Conservation (phyloP, 768 basidiomycete genomes). For the Tulasnella sp. region DNA sequence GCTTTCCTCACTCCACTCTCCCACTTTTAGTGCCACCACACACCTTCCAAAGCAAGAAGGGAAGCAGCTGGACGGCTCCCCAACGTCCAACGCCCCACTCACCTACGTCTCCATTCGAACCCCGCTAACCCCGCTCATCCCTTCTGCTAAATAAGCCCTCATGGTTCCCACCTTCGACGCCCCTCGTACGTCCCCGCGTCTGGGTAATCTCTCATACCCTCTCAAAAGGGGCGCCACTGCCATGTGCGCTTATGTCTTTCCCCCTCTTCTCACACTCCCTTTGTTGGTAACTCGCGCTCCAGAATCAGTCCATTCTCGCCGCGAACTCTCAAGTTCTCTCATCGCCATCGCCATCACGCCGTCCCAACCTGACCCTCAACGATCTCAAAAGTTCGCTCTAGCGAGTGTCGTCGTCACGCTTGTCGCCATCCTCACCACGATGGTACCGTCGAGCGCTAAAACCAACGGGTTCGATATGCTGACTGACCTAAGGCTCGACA, state of each 20-base stretch:
- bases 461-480: neutral
- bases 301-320: neutral
- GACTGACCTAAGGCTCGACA: neutral
- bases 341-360: neutral
- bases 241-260: neutral
- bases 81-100: too few relatives aligned
- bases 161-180: too few relatives aligned
- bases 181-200: too few relatives aligned
- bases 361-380: neutral
- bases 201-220: too few relatives aligned
- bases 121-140: too few relatives aligned
- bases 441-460: neutral
- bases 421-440: neutral
- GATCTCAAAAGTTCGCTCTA: neutral
- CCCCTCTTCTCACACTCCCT: neutral
- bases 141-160: too few relatives aligned
- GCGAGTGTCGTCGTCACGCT: neutral
- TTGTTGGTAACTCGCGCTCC: neutral
- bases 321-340: neutral
- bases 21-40: too few relatives aligned
- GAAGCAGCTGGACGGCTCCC: too few relatives aligned
- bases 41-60: too few relatives aligned
- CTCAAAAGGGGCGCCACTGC: too few relatives aligned
- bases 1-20: too few relatives aligned
- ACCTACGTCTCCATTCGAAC: too few relatives aligned